Evolutionary conservation across 176 grass and related monocot genomes (phyloP), one percentile per base, ranked within the genome.

Genomic region (sorghum (Sorghum bicolor)): DNA sequence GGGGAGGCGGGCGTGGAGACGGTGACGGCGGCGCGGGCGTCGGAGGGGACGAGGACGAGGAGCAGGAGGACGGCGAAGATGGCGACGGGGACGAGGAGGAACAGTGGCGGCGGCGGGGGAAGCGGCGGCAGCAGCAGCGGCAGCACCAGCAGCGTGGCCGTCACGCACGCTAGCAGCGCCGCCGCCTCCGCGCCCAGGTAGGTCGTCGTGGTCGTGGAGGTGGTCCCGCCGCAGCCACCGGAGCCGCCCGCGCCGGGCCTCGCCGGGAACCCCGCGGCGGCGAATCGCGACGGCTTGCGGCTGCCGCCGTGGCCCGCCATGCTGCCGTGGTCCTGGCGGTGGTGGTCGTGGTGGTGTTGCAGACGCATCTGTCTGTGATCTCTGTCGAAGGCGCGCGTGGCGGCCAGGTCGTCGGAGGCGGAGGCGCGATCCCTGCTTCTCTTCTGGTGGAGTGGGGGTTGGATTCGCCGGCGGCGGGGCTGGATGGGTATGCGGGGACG

Each of bases 81-180:
- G 82, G 72, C 78, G n/a, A 92, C 72, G 15, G 90, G 90, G 1
- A 92, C 55, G 30, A 92, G 74, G 43, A 92, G 67, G 16, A 79
- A 1, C 8, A 82, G 31, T 43, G 61, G 60, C 66, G 90, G 86
- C 24, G 84, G 84, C n/a, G 84, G 86, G 28, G 89, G 89, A 5
- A 85, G 78, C 5, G 78, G 86, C 0, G 82, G 90, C 3, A 88
- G 86, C 0, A 85, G 45, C 30, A 88, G 78, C 17, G 82, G 89
- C 6, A 91, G 86, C 17, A 91, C 44, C 8, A 91, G 77, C 10
- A 88, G 60, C 82, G 82, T 72, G 17, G 78, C 86, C n/a, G 90
- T 74, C 72, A 86, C 67, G 63, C 84, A 62, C 34, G 55, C 88
- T 30, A 89, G 88, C 72, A 82, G 12, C 34, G 39, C 83, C 33